Evolutionary conservation across 176 grass and related monocot genomes (phyloP), one percentile per base, ranked within the genome.

Genomic region (Avena atlantica): DNA sequence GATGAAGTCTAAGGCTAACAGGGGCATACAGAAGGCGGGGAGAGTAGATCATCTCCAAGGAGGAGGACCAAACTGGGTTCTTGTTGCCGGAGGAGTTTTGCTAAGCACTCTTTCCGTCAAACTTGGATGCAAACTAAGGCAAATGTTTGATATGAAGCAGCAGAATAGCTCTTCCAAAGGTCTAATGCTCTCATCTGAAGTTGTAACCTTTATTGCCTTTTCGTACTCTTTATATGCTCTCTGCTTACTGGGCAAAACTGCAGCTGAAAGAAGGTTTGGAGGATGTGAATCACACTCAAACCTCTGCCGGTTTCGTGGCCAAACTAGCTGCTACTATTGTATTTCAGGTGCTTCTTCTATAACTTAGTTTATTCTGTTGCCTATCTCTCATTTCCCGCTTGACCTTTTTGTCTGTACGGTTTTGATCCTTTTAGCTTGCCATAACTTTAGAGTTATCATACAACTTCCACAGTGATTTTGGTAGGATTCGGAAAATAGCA

Each of bases 121-220:
- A 78, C 80, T 98, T 60, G 96, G 92, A 74, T 96, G 89, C 93
- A 95, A 98, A 80, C 71, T 98, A 70, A 98, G 91, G 80, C 90
- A 95, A 65, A 58, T 86, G 53, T 95, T 95, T 19, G 93, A 92
- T 45, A 89, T 9, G 25, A 98, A 90, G 67, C 90, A 81, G 31
- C 90, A 91, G 63, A 79, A 85, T 79, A 88, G 53, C 71, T 61
- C 85, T 63, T 61, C 91, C 53, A 87, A 92, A 94, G 96, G 96
- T 98, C 29, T 86, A 64, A 81, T 88, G 27, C 69, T 31, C 74
- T 47, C 3, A n/a, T 80, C 78, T 72, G 63, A 34, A 73, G n/a
- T 64, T 63, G 6, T 47, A 73, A 65, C 67, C 23, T 87, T 80
- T 24, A 84, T 37, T 9, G 37, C 40, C 40, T 59, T 79, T 77